phyloP scores from a whole-genome alignment of 495 filamentous ascomycete genomes.

The Aspergillus diversus region DNA sequence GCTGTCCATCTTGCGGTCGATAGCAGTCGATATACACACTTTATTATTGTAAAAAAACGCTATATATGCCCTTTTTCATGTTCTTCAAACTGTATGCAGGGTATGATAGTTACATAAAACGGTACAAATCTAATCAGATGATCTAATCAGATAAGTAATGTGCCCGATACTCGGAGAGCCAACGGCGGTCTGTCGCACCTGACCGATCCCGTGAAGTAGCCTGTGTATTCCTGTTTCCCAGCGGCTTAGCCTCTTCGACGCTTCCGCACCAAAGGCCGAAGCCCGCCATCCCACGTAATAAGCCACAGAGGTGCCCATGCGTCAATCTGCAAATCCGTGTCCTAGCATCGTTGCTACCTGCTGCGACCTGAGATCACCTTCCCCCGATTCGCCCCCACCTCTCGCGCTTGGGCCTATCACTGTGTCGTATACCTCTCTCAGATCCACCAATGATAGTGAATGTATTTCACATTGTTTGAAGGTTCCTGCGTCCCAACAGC shows the following conservation, averaged over 20 bases:
- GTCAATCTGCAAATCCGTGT: conserved; percentile 16
- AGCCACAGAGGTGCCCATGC: conserved; percentile 12
- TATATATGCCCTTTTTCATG: too few species aligned
- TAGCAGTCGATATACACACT: too few species aligned
- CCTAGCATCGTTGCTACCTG: not conserved
- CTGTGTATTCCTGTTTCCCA: too few species aligned
- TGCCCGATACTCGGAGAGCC: conserved; percentile 25
- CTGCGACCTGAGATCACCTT: conserved; percentile 9
- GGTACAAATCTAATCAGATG: conserved; percentile 31
- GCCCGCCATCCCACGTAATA: conserved; percentile 11
- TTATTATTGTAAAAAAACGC: too few species aligned
- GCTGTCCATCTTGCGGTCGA: too few species aligned
- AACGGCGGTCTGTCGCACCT: not conserved
- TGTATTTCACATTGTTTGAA: conserved; percentile 22
- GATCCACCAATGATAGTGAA: conserved; percentile 25
- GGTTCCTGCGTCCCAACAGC: conserved; percentile 24
- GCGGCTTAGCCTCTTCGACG: not conserved
- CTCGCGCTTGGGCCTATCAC: conserved; percentile 19
- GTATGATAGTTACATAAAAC: not conserved
- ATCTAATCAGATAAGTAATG: conserved; percentile 29
- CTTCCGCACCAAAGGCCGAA: not conserved
- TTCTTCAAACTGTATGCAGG: too few species aligned
- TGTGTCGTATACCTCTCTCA: conserved; percentile 16
- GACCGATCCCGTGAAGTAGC: conserved; percentile 14
- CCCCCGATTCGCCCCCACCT: conserved; percentile 18